Conservation (phyloP, 2,329 filamentous ascomycete species). For the Cadophora sp. region DNA sequence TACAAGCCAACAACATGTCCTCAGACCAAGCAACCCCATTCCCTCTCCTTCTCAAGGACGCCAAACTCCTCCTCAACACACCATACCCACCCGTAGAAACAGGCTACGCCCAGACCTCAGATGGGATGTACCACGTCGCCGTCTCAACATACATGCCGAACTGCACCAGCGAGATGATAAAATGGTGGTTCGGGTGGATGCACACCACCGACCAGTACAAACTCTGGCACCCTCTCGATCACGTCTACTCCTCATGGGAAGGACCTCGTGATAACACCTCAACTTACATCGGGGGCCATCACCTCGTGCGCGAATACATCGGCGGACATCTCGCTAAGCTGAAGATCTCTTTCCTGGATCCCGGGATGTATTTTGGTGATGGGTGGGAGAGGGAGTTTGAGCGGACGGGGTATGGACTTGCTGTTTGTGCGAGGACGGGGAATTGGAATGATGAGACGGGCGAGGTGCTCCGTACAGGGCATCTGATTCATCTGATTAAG, state of each 20-base stretch:
- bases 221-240: slow-evolving; percentile 26
- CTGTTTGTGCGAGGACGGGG: slow-evolving; percentile 19
- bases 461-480: slow-evolving; percentile 10
- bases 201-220: slow-evolving; percentile 24
- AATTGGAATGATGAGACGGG: slow-evolving; percentile 23
- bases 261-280: slow-evolving; percentile 23
- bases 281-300: slow-evolving; percentile 25
- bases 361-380: slow-evolving; percentile 21
- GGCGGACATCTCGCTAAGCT: slow-evolving; percentile 21
- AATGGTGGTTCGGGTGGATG: slow-evolving; percentile 27
- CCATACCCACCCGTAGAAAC: slow-evolving; percentile 15
- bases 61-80: slow-evolving; percentile 13
- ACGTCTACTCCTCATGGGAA: slow-evolving; percentile 22
- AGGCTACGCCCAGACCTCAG: slow-evolving; percentile 16
- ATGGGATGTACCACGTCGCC: slow-evolving; percentile 24
- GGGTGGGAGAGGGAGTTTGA: slow-evolving; percentile 20
- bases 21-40: background rate
- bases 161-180: slow-evolving; percentile 23
- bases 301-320: slow-evolving; percentile 26
- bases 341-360: slow-evolving; percentile 16
- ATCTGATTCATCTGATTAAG: slow-evolving; percentile 27
- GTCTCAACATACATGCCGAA: slow-evolving; percentile 26
- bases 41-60: slow-evolving; percentile 15
- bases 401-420: slow-evolving; percentile 14
- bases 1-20: background rate